Evolutionary conservation across 305 asterid genomes (phyloP).

Genomic region (Ilex paraguariensis): DNA sequence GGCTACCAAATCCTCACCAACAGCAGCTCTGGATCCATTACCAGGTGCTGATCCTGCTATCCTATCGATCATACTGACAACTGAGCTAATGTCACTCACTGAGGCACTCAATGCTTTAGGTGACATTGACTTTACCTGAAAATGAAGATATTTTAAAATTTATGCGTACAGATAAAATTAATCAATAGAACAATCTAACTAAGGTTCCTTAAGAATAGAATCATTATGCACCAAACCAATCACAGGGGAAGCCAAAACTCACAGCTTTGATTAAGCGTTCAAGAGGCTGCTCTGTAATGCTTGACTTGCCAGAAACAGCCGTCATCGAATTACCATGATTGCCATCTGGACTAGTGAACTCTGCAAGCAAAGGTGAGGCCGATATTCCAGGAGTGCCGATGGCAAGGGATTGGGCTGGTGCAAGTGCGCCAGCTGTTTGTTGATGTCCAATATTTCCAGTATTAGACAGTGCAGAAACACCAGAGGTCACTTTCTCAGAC

Average conservation of each 20-base stretch:
- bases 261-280: constrained; percentile 86
- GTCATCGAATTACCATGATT: constrained; percentile 61
- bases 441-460: constrained; percentile 58
- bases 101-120: constrained; percentile 68
- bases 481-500: constrained; percentile 67
- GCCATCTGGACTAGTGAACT: constrained; percentile 81
- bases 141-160: not conserved
- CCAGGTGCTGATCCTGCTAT: constrained; percentile 99
- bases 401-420: constrained; percentile 81
- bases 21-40: constrained; percentile 96
- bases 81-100: constrained; percentile 82
- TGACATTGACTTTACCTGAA: constrained; percentile 77
- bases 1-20: constrained; percentile 97
- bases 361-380: constrained; percentile 95
- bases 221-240: constrained; percentile 9
- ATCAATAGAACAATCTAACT: constrained; percentile 6
- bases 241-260: constrained; percentile 16
- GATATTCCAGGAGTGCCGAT: constrained; percentile 99
- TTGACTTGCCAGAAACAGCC: constrained; percentile 53
- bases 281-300: constrained; percentile 71
- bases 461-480: constrained; percentile 56
- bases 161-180: constrained; percentile 2
- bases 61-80: constrained; percentile 92
- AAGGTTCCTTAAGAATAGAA: not conserved
- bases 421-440: constrained; percentile 48